Evolutionary conservation across 2,329 filamentous ascomycete genomes (phyloP).

Genomic region (Neoscytalidium dimidiatum): DNA sequence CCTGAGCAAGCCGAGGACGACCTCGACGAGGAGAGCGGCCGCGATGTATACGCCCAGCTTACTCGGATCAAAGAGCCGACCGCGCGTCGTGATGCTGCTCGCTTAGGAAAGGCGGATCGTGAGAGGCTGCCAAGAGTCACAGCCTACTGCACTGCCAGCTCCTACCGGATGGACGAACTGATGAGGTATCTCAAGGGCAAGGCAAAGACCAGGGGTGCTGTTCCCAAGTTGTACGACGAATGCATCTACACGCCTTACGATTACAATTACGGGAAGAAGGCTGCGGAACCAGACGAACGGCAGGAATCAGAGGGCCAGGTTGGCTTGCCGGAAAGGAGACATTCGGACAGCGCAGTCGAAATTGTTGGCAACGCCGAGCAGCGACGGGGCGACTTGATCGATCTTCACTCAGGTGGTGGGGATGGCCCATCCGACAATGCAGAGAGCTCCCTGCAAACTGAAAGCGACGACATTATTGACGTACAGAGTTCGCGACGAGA

Average conservation of each 20-base stretch:
- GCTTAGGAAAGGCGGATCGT: slow-evolving; percentile 89
- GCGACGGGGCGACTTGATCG: slow-evolving; percentile 63
- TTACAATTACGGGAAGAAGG: slow-evolving; percentile 56
- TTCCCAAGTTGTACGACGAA: slow-evolving; percentile 92
- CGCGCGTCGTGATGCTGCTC: slow-evolving; percentile 85
- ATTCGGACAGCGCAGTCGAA: slow-evolving; percentile 72
- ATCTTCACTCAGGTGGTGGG: slow-evolving; percentile 53
- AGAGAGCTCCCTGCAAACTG: slow-evolving; percentile 29
- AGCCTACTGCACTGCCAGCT: slow-evolving; percentile 92
- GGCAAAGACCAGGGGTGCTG: slow-evolving; percentile 73
- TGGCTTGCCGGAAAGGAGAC: slow-evolving; percentile 65
- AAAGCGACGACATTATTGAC: slow-evolving; percentile 26
- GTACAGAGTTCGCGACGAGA: slow-evolving; percentile 9
- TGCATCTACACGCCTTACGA: slow-evolving; percentile 95
- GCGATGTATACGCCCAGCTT: slow-evolving; percentile 97
- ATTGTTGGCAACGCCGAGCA: slow-evolving; percentile 61
- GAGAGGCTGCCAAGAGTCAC: slow-evolving; percentile 86
- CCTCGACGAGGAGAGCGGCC: slow-evolving; percentile 81
- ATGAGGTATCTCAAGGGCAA: slow-evolving; percentile 90
- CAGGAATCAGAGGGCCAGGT: slow-evolving; percentile 14
- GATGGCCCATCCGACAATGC: slow-evolving; percentile 29
- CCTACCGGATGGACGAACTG: slow-evolving; percentile 85
- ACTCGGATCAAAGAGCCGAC: slow-evolving; percentile 96
- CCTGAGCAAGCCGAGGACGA: slow-evolving; percentile 78
- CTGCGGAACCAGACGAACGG: not conserved